Evolutionary conservation across 805 yeast species (phyloP).

Genomic region (Hanseniaspora mollemarum): DNA sequence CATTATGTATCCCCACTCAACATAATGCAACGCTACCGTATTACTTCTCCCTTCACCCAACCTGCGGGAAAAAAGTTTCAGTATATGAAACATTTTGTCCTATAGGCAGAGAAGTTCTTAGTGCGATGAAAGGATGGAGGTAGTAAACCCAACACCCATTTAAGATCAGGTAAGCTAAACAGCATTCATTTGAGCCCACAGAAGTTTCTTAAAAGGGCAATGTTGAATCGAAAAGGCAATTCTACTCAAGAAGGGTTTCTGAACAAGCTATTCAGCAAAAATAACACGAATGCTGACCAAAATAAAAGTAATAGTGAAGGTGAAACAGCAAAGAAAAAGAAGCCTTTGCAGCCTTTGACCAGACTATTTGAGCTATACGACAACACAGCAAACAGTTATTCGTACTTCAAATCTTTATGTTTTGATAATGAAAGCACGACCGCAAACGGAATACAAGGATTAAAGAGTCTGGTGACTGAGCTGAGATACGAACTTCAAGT

Average conservation of each 20-base stretch:
- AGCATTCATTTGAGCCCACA: no score
- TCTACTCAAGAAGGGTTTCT: conserved; percentile 11
- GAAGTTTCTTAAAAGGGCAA: no score
- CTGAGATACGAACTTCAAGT: conserved; percentile 45
- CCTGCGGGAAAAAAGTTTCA: no score
- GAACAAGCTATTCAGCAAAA: conserved; percentile 1
- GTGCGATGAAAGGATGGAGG: no score
- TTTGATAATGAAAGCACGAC: conserved; percentile 47
- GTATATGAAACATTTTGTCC: no score
- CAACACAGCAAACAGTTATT: conserved; percentile 44
- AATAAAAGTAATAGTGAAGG: conserved; percentile 20
- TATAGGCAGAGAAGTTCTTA: no score
- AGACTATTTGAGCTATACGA: conserved; percentile 50
- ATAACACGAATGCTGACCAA: conserved; percentile 17
- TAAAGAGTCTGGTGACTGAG: conserved; percentile 61
- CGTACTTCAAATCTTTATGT: conserved; percentile 44
- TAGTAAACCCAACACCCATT: no score
- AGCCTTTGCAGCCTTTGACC: conserved; percentile 46
- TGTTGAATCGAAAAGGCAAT: neutral
- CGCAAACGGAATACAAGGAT: conserved; percentile 46
- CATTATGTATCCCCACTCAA: no score
- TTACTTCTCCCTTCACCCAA: no score
- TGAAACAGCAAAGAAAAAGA: conserved; percentile 38
- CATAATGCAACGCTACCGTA: no score
- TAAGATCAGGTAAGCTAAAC: no score